Evolutionary conservation across 1,284 basidiomycete species (phyloP), one percentile per base, ranked within the genome.

Genomic region (Golubevia sp.): DNA sequence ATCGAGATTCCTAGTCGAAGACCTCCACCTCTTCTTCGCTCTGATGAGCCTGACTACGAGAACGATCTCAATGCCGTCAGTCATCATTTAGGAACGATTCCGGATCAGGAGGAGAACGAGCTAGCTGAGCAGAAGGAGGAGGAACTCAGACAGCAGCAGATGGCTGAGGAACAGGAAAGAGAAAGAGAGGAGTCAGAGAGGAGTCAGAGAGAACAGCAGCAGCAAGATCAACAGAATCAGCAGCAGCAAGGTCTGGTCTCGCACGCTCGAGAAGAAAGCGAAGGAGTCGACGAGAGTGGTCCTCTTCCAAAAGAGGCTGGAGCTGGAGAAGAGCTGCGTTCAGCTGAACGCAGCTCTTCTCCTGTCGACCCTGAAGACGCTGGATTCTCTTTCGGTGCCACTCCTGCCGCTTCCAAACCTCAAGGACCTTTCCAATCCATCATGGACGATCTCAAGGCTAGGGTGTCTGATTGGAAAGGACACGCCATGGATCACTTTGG

Each of bases 381-480:
- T 49, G 68, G 55, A 25, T 75, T 73, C 63, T 77, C 68, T 15
- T 70, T 64, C 38, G 61, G 66, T 7, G 74, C 68, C 3, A 73
- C 76, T n/a, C 76, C 67, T n/a, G 68, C 68, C n/a, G 59, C 67
- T 11, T 58, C 53, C 20, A 56, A 23, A 23, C 57, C 65, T 21
- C 56, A 58, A 18, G 91, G 52, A 58, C 76, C 85, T 6, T 94
- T 95, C 83, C 87, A 85, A 21, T 87, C 89, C 44, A 91, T 97
- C 71, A 91, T 93, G 1, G 90, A 92, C 58, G 95, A 98, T 83
- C 88, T 98, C 38, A 88, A 91, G 67, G 89, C 88, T 74, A 89
- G 96, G 44, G 92, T 97, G 67, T 89, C 91, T 63, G 94, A 97
- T 85, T 97, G 94, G 92, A 95, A 96, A 83, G 91, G 92, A 0